Conservation (phyloP, 164 flowering plant genomes). For the Cinnamomum micranthum region DNA sequence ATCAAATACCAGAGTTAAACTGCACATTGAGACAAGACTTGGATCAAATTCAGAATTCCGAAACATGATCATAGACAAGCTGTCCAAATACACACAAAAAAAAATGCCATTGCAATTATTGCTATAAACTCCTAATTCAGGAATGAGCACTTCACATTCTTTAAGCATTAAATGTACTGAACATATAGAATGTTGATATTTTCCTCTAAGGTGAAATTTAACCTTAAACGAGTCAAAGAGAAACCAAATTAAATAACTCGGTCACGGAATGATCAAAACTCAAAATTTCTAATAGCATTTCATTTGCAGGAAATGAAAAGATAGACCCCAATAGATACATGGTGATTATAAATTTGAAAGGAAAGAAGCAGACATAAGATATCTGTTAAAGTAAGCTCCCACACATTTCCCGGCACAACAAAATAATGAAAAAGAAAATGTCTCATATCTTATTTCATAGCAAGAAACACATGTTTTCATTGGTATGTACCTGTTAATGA, state of each 20-base stretch:
- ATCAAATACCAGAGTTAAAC: no score
- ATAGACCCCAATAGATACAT: background rate
- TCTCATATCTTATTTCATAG: constrained; percentile 1
- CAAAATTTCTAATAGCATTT: background rate
- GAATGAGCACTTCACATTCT: background rate
- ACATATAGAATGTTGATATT: no score
- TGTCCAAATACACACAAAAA: background rate
- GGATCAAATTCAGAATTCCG: background rate
- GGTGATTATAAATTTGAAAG: no score
- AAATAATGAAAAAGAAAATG: background rate
- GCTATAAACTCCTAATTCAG: background rate
- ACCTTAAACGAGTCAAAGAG: background rate
- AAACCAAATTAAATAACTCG: background rate
- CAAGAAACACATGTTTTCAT: background rate
- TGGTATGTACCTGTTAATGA: background rate
- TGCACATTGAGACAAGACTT: no score
- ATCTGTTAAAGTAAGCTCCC: background rate
- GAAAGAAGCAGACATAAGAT: no score
- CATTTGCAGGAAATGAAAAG: background rate
- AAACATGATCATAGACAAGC: background rate
- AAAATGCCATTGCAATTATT: no score
- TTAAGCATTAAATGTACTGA: background rate
- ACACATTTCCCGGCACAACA: background rate
- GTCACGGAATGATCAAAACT: background rate
- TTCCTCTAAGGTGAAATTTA: background rate